Base-by-base conservation (phyloP, 2,329 filamentous ascomycete species). In the Dothideomycetes sp. region DNA sequence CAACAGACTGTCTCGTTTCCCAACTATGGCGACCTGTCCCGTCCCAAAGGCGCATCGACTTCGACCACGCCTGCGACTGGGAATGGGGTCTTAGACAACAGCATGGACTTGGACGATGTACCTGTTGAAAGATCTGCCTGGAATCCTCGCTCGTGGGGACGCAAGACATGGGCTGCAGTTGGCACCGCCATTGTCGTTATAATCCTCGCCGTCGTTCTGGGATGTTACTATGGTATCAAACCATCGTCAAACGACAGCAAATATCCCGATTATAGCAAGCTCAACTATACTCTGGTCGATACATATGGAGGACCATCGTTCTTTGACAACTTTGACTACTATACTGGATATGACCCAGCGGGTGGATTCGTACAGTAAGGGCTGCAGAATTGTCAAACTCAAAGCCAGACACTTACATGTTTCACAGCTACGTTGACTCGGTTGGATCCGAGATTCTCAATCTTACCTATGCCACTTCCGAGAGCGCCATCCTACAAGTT, bases 241-340 rank as follows among this genome's bases (percentile, higher is more conserved):
- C n/a, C n/a, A n/a, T 27, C 19, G 2, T 39, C 37, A n/a, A 22
- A 19, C 3, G 29, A 31, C 3, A 22, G 11, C 12, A 40, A 40
- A 15, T 56, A 56, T 35, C 53, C 53, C 3, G 41, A 54, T 36
- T 56, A 55, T 45, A 48, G 27, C 24, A 17, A 45, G 24, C 45
- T 56, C 16, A 42, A 40, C 8, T 56, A 55, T 34, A 48, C 43
- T 12, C 41, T 55, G 3, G 29, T 40, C 8, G 52, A 55, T 27
- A 49, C 48, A 3, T 53, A 67, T 53, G 56, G 62, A 5, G 65
- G 64, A 4, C 52, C 62, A 16, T 57, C 58, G 38, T 72, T 73
- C 55, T 67, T 72, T 47, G 54, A 64, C 24, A 58, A 63, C 41
- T 73, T 72, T 50, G 59, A 66, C 37, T 70, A 72, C 52, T 69